These are phyloP conservation scores for Aspergillus pseudotamarii DNA, from an alignment of 2,329 filamentous ascomycete genomes.

Conservation along the genomic window DNA sequence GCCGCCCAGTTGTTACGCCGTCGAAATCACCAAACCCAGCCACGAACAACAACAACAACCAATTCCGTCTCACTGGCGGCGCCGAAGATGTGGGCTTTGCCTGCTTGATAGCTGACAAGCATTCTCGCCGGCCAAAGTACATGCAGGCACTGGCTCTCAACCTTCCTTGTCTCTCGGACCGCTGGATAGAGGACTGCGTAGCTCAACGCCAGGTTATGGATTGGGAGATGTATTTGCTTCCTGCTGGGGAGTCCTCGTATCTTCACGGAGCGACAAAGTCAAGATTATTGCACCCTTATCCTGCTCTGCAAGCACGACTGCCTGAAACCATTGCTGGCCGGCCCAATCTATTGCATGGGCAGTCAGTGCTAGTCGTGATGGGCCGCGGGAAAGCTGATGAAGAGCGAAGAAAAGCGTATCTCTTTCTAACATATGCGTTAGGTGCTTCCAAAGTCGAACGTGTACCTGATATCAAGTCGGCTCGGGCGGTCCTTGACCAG, in stretches of 20 bases:
- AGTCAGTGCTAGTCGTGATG: slow-evolving; percentile 73
- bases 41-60: slow-evolving; percentile 11
- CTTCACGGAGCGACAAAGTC: slow-evolving; percentile 78
- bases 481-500: slow-evolving; percentile 59
- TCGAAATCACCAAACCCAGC: slow-evolving; percentile 27
- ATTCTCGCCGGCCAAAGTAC: slow-evolving; percentile 87
- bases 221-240: slow-evolving; percentile 81
- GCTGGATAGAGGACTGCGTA: slow-evolving; percentile 78
- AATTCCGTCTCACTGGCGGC: slow-evolving; percentile 58
- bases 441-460: slow-evolving; percentile 69
- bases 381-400: slow-evolving; percentile 64
- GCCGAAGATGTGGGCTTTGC: slow-evolving; percentile 70
- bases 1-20: slow-evolving; percentile 31
- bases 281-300: slow-evolving; percentile 65
- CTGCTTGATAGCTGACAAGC: slow-evolving; percentile 80
- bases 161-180: slow-evolving; percentile 78
- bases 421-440: slow-evolving; percentile 78
- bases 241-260: slow-evolving; percentile 77
- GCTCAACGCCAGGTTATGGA: slow-evolving; percentile 63
- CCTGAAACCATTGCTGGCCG: slow-evolving; percentile 60
- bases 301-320: slow-evolving; percentile 60
- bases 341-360: slow-evolving; percentile 64
- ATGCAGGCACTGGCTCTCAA: slow-evolving; percentile 92
- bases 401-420: slow-evolving; percentile 70
- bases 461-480: slow-evolving; percentile 67